Percentiles rank a stretch among this genome's conserved stretches.
phyloP scores from a whole-genome alignment of 208 protist species.

The Trypanosoma theileri region DNA sequence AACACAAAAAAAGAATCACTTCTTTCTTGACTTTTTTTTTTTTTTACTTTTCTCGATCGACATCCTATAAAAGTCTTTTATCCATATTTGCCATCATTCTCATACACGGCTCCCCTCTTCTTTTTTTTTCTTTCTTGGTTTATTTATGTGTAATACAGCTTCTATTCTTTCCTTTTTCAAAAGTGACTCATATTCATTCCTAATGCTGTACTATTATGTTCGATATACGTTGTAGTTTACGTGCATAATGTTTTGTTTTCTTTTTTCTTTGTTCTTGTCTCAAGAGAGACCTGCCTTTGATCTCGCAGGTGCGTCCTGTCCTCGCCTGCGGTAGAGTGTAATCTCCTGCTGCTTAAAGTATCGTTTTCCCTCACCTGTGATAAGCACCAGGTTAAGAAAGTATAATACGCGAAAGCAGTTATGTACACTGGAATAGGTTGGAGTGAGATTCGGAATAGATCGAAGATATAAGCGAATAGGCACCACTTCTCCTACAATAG shows the following conservation, averaged over 20 bases:
- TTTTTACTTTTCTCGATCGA: not conserved
- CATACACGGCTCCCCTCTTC: not conserved
- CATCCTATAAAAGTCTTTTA: not conserved
- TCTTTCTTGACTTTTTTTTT: constrained; percentile 6
- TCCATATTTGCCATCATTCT: not conserved
- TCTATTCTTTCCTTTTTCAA: too few species aligned
- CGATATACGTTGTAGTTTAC: too few species aligned
- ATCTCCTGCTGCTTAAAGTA: constrained; percentile 93
- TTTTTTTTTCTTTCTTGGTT: constrained; percentile 1
- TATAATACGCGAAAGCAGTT: constrained; percentile 78
- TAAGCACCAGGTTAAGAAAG: constrained; percentile 84
- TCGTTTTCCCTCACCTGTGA: constrained; percentile 74
- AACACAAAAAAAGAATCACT: not conserved
- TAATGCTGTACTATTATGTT: too few species aligned
- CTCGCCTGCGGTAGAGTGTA: constrained; percentile 63
- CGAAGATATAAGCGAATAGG: constrained; percentile 86
- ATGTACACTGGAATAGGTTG: constrained; percentile 70
- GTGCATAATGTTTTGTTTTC: too few species aligned
- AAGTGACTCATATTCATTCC: too few species aligned
- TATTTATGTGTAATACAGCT: not conserved
- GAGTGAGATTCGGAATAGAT: constrained; percentile 78
- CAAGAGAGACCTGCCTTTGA: constrained; percentile 4
- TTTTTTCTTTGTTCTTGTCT: too few species aligned
- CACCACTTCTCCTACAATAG: constrained; percentile 89
- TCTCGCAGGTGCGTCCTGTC: constrained; percentile 47